These are phyloP conservation scores for Lathyrus oleraceus DNA, from an alignment of 306 rosid genomes.

Conservation along the genomic window DNA sequence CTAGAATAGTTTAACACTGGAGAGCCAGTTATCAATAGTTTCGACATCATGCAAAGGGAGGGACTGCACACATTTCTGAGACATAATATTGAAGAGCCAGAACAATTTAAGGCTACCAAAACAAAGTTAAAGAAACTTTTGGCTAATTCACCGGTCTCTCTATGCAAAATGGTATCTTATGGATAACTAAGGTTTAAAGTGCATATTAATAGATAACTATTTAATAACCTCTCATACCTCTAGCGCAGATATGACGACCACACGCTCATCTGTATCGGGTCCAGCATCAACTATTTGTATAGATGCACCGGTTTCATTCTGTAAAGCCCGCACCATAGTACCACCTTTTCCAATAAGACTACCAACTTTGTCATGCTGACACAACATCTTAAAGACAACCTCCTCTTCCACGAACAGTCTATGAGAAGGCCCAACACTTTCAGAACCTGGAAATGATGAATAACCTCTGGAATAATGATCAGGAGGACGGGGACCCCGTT, in stretches of 20 bases:
- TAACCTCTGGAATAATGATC: slow-evolving; percentile 63
- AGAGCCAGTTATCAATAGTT: slow-evolving; percentile 24
- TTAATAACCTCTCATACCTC: slow-evolving; percentile 58
- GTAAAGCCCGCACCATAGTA: slow-evolving; percentile 67
- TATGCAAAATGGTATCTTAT: slow-evolving; percentile 2
- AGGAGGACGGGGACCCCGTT: slow-evolving; percentile 48
- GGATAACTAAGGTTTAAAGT: background rate
- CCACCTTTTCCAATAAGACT: slow-evolving; percentile 94
- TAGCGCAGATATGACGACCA: slow-evolving; percentile 74
- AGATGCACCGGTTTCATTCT: slow-evolving; percentile 83
- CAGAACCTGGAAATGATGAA: slow-evolving; percentile 61
- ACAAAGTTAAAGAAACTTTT: slow-evolving; percentile 14
- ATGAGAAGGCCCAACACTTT: slow-evolving; percentile 51
- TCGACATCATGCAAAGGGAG: slow-evolving; percentile 17
- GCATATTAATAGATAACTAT: slow-evolving; percentile 1
- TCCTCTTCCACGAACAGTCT: slow-evolving; percentile 75
- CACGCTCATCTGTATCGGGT: slow-evolving; percentile 75
- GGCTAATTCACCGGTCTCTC: slow-evolving; percentile 4
- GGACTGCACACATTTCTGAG: background rate
- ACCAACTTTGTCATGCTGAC: slow-evolving; percentile 88
- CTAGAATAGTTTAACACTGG: slow-evolving; percentile 27
- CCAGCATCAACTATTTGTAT: slow-evolving; percentile 75
- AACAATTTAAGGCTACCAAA: slow-evolving; percentile 16
- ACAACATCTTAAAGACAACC: slow-evolving; percentile 72
- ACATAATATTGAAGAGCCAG: slow-evolving; percentile 6